Evolutionary conservation across 495 filamentous ascomycete species (phyloP).

Genomic region (Talaromyces liani): DNA sequence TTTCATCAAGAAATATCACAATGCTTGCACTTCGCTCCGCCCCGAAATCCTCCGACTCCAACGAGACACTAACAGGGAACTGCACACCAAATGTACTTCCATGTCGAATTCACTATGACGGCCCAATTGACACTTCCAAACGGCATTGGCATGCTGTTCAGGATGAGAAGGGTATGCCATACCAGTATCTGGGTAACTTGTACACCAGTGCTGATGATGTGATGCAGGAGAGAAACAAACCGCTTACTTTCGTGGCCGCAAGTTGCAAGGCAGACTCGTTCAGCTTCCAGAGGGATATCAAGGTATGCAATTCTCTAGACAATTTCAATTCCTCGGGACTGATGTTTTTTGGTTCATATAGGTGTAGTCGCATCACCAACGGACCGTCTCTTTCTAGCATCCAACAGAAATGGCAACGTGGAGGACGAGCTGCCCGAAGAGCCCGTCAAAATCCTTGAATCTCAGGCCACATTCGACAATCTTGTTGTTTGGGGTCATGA

Average conservation of each 20-base stretch:
- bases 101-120: constrained; percentile 74
- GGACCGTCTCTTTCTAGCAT: constrained; percentile 20
- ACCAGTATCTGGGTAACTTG: too few species aligned
- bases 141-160: constrained; percentile 64
- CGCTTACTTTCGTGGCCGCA: constrained; percentile 78
- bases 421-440: constrained; percentile 34
- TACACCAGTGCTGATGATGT: constrained; percentile 11
- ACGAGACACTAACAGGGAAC: constrained; percentile 9
- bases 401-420: constrained; percentile 29
- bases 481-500: constrained; percentile 84
- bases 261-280: constrained; percentile 60
- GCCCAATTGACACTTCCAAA: constrained; percentile 53
- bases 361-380: constrained; percentile 35
- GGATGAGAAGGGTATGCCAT: constrained; percentile 34
- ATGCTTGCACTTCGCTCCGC: constrained; percentile 35
- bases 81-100: constrained; percentile 75
- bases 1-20: neutral
- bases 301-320: constrained; percentile 33
- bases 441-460: constrained; percentile 52
- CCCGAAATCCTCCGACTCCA: constrained; percentile 16
- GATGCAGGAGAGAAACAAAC: constrained; percentile 40
- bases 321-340: neutral
- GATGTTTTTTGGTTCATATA: constrained; percentile 9
- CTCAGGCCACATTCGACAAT: constrained; percentile 63
- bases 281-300: constrained; percentile 68